Evolutionary conservation across 2,329 filamentous ascomycete genomes (phyloP).

Genomic region (Colletotrichum godetiae): DNA sequence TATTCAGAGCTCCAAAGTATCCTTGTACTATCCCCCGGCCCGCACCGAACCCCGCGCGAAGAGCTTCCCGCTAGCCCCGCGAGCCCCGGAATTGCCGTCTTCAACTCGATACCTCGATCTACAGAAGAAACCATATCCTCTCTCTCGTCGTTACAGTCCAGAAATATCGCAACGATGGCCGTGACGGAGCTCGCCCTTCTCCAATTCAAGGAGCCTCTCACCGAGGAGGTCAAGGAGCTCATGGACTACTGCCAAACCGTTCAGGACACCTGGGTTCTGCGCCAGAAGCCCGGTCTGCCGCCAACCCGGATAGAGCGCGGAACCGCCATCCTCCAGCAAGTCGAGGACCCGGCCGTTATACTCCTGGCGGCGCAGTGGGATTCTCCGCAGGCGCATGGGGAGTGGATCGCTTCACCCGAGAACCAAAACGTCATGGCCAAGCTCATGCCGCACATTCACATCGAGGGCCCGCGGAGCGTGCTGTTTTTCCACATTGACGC

Average conservation of each 20-base stretch:
- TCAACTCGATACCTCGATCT: background rate
- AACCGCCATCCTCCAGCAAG: conserved; percentile 47
- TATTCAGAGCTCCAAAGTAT: background rate
- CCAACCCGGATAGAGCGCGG: conserved; percentile 49
- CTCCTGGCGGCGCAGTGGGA: conserved; percentile 60
- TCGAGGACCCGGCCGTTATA: conserved; percentile 49
- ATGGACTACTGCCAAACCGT: conserved; percentile 46
- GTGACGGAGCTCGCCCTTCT: conserved; percentile 55
- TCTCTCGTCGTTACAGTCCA: background rate
- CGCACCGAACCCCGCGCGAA: conserved; percentile 30
- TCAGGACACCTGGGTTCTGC: conserved; percentile 54
- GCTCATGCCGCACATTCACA: conserved; percentile 47
- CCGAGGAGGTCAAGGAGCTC: conserved; percentile 45
- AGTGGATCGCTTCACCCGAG: conserved; percentile 56
- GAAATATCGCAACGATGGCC: conserved; percentile 41
- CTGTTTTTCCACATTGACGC: conserved; percentile 54
- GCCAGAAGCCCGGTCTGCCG: conserved; percentile 47
- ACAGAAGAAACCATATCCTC: background rate
- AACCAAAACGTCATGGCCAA: conserved; percentile 50
- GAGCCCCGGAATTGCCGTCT: conserved; percentile 1
- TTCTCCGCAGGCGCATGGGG: conserved; percentile 51
- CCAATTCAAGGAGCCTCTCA: conserved; percentile 44
- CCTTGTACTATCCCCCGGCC: conserved; percentile 5
- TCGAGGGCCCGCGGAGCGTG: conserved; percentile 44
- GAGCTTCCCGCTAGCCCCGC: conserved; percentile 14